Evolutionary conservation across 139 green algal species (phyloP).

Genomic region (Chlorella sp.): DNA sequence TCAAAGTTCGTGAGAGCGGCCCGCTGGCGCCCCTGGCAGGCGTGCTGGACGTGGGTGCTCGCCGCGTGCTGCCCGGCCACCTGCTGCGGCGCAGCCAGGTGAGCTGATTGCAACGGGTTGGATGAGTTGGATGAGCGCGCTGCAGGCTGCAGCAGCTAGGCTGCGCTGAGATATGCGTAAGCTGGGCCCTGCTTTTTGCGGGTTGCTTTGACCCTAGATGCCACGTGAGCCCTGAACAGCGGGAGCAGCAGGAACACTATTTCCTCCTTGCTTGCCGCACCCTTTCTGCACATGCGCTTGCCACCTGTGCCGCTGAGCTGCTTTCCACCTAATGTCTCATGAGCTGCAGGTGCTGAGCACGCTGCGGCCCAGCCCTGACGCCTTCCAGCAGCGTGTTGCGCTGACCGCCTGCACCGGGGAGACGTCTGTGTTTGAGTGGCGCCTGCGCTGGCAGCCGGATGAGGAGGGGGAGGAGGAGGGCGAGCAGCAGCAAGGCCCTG

Average conservation of each 20-base stretch:
- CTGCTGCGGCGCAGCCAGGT: constrained; percentile 65
- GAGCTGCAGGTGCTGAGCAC: constrained; percentile 59
- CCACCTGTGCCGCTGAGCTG: too few relatives aligned
- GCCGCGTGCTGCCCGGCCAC: constrained; percentile 44
- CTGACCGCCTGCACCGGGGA: constrained; percentile 60
- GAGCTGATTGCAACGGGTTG: too few relatives aligned
- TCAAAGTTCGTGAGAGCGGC: constrained; percentile 18
- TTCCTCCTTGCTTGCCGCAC: too few relatives aligned
- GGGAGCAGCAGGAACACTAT: too few relatives aligned
- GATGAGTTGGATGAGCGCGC: too few relatives aligned
- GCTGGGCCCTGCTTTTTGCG: too few relatives aligned
- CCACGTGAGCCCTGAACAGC: too few relatives aligned
- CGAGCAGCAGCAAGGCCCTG: neutral
- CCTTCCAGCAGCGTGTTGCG: constrained; percentile 48
- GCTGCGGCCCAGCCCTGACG: constrained; percentile 42
- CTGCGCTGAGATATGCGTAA: too few relatives aligned
- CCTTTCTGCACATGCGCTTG: too few relatives aligned
- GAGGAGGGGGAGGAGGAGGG: neutral
- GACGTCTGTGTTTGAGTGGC: constrained; percentile 58
- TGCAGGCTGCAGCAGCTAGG: too few relatives aligned
- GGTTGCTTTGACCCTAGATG: too few relatives aligned
- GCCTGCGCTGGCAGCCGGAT: constrained; percentile 22
- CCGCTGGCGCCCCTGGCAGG: constrained; percentile 36
- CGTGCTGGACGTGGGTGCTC: constrained; percentile 36
- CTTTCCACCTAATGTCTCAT: too few relatives aligned